phyloP scores from a whole-genome alignment of 2,329 filamentous ascomycete genomes.

The Botrytis byssoidea region DNA sequence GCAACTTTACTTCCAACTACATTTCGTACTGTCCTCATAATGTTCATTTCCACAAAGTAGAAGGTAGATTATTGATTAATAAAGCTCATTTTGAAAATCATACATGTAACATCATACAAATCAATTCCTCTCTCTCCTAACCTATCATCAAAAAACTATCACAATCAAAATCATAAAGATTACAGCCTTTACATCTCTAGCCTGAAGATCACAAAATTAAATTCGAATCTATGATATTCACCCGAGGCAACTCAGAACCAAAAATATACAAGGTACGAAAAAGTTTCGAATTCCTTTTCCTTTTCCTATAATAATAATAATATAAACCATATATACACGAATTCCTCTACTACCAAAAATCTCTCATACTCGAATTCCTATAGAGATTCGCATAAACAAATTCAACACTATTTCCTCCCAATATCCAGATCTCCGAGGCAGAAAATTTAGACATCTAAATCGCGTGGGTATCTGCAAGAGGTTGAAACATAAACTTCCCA shows the following conservation, averaged over 20 bases:
- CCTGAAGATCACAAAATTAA: rapidly evolving
- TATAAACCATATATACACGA: too few species aligned
- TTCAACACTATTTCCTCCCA: neutral
- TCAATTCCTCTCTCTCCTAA: too few species aligned
- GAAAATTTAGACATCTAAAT: neutral
- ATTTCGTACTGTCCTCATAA: too few species aligned
- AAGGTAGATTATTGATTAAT: too few species aligned
- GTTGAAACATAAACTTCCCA: neutral
- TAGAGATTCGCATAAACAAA: rapidly evolving
- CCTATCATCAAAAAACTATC: rapidly evolving
- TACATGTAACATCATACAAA: too few species aligned
- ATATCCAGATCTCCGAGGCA: neutral
- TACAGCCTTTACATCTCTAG: rapidly evolving
- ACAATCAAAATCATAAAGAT: rapidly evolving
- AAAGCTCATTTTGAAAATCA: too few species aligned
- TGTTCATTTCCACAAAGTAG: rapidly evolving
- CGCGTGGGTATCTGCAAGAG: neutral
- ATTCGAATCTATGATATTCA: rapidly evolving
- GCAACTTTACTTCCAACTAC: too few species aligned
- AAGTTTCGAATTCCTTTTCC: neutral
- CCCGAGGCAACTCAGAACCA: too few species aligned
- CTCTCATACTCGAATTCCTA: neutral
- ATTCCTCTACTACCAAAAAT: neutral
- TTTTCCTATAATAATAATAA: too few species aligned
- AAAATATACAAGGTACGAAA: rapidly evolving